Conservation (phyloP, 805 yeast genomes). For the Blastobotrys americana region DNA sequence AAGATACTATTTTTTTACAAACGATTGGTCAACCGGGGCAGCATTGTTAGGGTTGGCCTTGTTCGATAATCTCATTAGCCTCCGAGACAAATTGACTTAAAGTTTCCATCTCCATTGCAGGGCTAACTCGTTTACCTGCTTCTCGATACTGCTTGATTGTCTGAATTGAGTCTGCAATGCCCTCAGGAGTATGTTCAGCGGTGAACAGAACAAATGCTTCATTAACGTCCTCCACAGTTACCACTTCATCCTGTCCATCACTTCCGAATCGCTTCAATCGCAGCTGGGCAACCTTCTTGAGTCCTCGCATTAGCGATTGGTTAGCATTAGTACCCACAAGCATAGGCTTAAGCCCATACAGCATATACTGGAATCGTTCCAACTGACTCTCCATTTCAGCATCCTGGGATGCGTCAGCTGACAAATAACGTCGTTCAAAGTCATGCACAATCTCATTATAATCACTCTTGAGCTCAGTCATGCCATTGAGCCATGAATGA, state of each 20-base stretch:
- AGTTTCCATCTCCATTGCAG: constrained; percentile 20
- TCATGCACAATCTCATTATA: constrained; percentile 46
- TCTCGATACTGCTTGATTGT: constrained; percentile 44
- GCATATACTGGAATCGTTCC: constrained; percentile 70
- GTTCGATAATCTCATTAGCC: too few species aligned
- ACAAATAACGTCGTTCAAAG: constrained; percentile 53
- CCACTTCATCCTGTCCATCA: constrained; percentile 22
- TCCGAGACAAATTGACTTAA: background rate
- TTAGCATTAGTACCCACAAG: constrained; percentile 54
- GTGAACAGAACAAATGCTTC: constrained; percentile 45
- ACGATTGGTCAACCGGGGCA: too few species aligned
- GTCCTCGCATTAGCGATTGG: constrained; percentile 55
- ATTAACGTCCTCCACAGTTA: constrained; percentile 30
- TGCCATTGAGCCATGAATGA: constrained; percentile 56
- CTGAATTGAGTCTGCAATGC: constrained; percentile 35
- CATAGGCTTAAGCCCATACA: constrained; percentile 77
- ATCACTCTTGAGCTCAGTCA: constrained; percentile 37
- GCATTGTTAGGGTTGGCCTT: too few species aligned
- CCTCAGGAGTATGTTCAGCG: constrained; percentile 37
- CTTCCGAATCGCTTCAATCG: constrained; percentile 47
- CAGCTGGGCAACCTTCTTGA: constrained; percentile 60
- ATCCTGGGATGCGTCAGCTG: constrained; percentile 46
- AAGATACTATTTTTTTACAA: background rate
- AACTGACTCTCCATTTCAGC: constrained; percentile 59
- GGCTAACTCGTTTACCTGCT: constrained; percentile 21